These are phyloP conservation scores for Verbena officinalis DNA, from an alignment of 257 asterid species.

Conservation along the genomic window DNA sequence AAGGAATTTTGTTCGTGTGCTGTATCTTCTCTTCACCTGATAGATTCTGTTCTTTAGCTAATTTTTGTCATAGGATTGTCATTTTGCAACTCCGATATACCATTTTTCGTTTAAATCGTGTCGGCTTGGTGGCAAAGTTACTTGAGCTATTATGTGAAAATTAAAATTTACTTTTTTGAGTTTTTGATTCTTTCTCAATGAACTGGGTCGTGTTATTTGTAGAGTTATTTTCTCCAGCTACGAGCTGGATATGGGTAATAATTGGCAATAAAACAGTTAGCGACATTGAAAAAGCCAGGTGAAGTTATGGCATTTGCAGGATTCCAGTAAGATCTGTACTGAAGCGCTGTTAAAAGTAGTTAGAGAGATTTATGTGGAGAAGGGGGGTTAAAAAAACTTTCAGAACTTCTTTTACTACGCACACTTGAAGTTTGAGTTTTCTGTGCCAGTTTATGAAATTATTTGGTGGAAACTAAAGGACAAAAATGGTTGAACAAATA, in stretches of 20 bases:
- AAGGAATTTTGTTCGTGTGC: conserved; percentile 6
- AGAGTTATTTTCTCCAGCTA: not conserved
- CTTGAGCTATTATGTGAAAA: conserved; percentile 13
- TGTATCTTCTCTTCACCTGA: not conserved
- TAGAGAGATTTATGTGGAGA: conserved; percentile 18
- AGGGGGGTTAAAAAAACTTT: not conserved
- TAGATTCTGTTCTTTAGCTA: not conserved
- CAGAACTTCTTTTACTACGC: not conserved
- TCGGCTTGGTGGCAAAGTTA: conserved; percentile 20
- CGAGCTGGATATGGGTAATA: conserved; percentile 10
- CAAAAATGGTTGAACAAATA: not conserved
- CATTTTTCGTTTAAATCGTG: conserved; percentile 4
- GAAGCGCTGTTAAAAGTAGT: not conserved
- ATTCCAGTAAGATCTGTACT: conserved; percentile 8
- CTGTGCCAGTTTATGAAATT: conserved; percentile 12
- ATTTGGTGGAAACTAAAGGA: conserved; percentile 8
- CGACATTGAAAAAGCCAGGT: conserved; percentile 17
- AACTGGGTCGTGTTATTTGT: conserved; percentile 14
- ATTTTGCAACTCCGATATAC: not conserved
- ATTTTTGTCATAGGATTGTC: not conserved
- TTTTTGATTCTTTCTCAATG: conserved; percentile 12
- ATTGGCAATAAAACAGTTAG: conserved; percentile 14
- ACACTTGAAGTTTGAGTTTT: not conserved
- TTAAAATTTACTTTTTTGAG: not conserved
- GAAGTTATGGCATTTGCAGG: conserved; percentile 17